These are phyloP conservation scores for Prunus persica DNA, from an alignment of 306 rosid species.

Conservation along the genomic window Prunus_persica_NCBIv2 NC_034014.1:4260501-4261000, in stretches of 20 bases:
- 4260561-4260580: rapidly evolving
- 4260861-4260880: neutral
- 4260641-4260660: rapidly evolving
- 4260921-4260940: neutral
- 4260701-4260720: neutral
- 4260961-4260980: neutral
- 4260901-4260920: neutral
- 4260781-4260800: neutral
- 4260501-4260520: neutral
- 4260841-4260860: neutral
- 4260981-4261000: no score
- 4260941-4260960: neutral
- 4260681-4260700: no score
- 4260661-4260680: no score
- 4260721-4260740: neutral
- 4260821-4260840: neutral
- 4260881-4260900: neutral
- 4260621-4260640: rapidly evolving
- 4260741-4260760: neutral
- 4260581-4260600: no score
- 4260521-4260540: no score
- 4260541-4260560: rapidly evolving
- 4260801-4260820: neutral
- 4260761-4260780: neutral
- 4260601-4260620: no score